Evolutionary conservation across 306 rosid species (phyloP).

Genomic region (Luffa aegyptiaca): DNA sequence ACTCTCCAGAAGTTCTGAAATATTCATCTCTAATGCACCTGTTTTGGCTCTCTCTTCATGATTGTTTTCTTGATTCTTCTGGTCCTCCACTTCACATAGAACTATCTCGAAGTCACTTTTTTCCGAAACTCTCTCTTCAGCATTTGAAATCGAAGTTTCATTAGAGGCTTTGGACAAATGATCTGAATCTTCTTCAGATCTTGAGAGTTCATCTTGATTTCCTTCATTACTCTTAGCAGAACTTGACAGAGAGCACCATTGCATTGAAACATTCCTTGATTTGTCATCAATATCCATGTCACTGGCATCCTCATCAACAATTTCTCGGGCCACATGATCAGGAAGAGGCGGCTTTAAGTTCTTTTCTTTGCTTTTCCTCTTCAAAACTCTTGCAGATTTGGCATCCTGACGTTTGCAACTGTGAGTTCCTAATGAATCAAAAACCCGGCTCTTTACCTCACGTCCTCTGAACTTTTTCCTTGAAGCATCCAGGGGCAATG

Average conservation of each 20-base stretch:
- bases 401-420: conserved; percentile 31
- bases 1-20: conserved; percentile 15
- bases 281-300: conserved; percentile 52
- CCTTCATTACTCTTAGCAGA: conserved; percentile 15
- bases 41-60: conserved; percentile 17
- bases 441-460: conserved; percentile 82
- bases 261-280: conserved; percentile 41
- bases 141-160: conserved; percentile 17
- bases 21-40: conserved; percentile 16
- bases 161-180: conserved; percentile 22
- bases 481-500: conserved; percentile 30
- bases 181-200: conserved; percentile 12
- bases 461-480: conserved; percentile 55
- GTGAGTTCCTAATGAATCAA: conserved; percentile 39
- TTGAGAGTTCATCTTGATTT: conserved; percentile 13
- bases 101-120: background rate
- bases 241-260: conserved; percentile 19
- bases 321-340: conserved; percentile 14
- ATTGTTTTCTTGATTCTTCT: conserved; percentile 15
- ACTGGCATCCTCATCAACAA: conserved; percentile 31
- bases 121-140: conserved; percentile 8
- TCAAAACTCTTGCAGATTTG: conserved; percentile 21
- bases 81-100: conserved; percentile 12
- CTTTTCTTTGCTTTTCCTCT: conserved; percentile 32
- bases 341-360: conserved; percentile 20